These are phyloP conservation scores for Sedum album DNA, from an alignment of 164 flowering plant species.

Conservation along the genomic window DNA sequence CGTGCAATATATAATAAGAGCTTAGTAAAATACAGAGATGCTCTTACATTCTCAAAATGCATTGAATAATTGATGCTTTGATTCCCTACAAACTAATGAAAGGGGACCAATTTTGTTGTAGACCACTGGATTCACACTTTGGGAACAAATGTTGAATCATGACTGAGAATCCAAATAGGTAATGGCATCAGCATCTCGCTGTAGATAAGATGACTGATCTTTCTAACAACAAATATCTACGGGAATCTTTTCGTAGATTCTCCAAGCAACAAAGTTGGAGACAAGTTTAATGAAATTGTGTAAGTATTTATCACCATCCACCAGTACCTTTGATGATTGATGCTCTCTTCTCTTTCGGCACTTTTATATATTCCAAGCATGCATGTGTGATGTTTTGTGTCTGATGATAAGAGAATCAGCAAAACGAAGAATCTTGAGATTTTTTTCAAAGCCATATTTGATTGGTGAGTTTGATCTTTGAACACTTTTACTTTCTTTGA, in stretches of 20 bases:
- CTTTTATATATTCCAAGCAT: background rate
- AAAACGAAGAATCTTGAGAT: background rate
- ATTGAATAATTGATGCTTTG: background rate
- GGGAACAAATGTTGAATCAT: slow-evolving; percentile 8
- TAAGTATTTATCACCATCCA: background rate
- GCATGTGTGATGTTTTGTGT: background rate
- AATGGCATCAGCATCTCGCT: background rate
- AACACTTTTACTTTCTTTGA: too few relatives aligned
- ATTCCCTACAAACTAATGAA: background rate
- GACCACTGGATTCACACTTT: background rate
- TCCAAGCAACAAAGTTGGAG: slow-evolving; percentile 1
- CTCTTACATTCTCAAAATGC: background rate
- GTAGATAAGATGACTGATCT: background rate
- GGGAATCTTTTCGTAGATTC: background rate
- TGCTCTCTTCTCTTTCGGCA: background rate
- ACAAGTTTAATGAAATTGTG: background rate
- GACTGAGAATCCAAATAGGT: background rate
- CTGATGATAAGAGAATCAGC: background rate
- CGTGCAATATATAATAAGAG: too few relatives aligned
- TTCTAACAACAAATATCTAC: background rate
- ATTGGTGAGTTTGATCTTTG: too few relatives aligned
- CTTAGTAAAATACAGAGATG: too few relatives aligned
- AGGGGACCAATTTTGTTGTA: background rate
- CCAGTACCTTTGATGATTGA: background rate
- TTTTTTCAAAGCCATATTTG: background rate